A percentile compares a stretch with the other conserved stretches of the same genome.
Conservation (phyloP, 2,329 filamentous ascomycete species). For the Penicillium brasilianum region DNA sequence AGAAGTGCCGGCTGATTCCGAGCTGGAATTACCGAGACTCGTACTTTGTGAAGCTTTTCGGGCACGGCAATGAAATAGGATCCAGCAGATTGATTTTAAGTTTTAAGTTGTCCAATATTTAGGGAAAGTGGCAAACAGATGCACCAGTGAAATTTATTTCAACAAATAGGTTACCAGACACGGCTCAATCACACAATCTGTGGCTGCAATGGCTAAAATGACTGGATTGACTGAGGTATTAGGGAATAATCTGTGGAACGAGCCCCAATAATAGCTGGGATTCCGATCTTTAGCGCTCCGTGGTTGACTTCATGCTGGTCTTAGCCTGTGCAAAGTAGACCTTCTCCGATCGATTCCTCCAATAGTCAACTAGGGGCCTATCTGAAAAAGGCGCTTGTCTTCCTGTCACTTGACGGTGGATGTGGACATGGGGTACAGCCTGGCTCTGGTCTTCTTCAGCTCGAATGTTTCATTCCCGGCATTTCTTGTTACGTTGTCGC, state of each 20-base stretch:
- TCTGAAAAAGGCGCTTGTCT: background rate
- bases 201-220: background rate
- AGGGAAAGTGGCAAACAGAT: background rate
- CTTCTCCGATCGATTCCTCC: background rate
- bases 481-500: background rate
- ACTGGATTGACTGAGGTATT: background rate
- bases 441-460: no score
- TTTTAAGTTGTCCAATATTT: slow-evolving; percentile 1
- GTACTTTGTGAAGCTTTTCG: background rate
- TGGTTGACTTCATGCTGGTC: background rate
- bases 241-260: background rate
- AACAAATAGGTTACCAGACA: background rate
- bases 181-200: background rate
- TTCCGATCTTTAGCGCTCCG: background rate
- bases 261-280: background rate
- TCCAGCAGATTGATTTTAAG: background rate
- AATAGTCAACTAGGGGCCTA: background rate
- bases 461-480: no score
- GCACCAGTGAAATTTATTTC: background rate
- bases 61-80: background rate
- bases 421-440: no score
- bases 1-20: background rate
- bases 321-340: background rate
- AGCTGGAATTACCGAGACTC: background rate
- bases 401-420: background rate